Conservation (phyloP, 441 rosid species). For the Aquilaria agallochum region DNA sequence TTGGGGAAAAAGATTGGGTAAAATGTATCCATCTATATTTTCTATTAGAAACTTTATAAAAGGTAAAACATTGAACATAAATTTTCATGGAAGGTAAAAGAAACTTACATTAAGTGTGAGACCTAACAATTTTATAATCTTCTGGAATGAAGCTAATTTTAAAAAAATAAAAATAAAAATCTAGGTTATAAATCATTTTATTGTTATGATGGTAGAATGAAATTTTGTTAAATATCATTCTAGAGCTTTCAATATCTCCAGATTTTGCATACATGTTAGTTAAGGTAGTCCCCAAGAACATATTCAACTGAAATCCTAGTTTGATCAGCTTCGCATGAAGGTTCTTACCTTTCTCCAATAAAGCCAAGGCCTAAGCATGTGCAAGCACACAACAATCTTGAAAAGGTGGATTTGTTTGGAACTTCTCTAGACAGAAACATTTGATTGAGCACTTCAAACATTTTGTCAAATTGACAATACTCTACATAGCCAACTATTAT, state of each 20-base stretch:
- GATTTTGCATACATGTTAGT: conserved; percentile 65
- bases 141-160: no score
- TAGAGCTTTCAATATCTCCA: conserved; percentile 47
- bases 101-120: no score
- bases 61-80: no score
- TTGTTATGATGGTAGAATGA: neutral
- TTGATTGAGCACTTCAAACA: conserved; percentile 36
- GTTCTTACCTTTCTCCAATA: conserved; percentile 49
- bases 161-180: no score
- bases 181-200: no score
- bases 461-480: conserved; percentile 30
- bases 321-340: conserved; percentile 53
- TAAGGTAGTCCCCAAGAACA: conserved; percentile 52
- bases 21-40: no score
- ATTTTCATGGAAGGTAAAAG: no score
- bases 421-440: conserved; percentile 46
- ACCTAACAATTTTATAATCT: no score
- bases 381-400: conserved; percentile 48
- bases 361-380: conserved; percentile 28
- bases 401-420: conserved; percentile 42
- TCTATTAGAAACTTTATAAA: no score
- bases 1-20: no score
- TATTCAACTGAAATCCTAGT: conserved; percentile 34
- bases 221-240: conserved; percentile 41
- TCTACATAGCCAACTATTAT: conserved; percentile 50